Base-by-base conservation (phyloP, 495 filamentous ascomycete genomes). In the Neurospora terricola region DNA sequence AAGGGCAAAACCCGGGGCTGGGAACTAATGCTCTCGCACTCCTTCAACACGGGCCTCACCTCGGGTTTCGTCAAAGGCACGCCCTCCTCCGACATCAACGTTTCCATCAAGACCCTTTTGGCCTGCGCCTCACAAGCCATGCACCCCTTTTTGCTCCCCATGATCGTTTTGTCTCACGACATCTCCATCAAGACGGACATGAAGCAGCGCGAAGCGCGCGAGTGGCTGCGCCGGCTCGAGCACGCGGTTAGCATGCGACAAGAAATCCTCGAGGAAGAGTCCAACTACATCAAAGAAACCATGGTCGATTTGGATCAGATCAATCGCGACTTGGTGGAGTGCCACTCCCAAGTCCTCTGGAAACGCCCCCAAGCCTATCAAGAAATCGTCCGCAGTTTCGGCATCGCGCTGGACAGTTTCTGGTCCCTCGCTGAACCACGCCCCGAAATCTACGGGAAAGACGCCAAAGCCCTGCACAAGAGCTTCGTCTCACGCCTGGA, bases 21-120 rank as follows among this genome's bases (percentile, higher is more conserved):
- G 86, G 87, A 88, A 75, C 78, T 88, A 12, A 87, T 86, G 82
- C 82, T 88, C n/a, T 87, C 85, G 6, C 86, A 88, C 72, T 84
- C 84, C 23, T 84, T 87, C 73, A 81, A 79, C 10, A 83, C 82
- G 1, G 80, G 81, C 40, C 82, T 88, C 73, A 88, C 87, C 2
- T 84, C 83, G 1, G 87, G 86, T 5, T 88, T 82, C 74, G 82
- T 83, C 54, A 88, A 88, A 79, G 87, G 87, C 7, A 88, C 87
- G 4, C 72, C 79, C 10, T 84, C 82, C 21, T 85, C 85, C 16
- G 86, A 88, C 75, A 83, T 88, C 34, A 73, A 78, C 2, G 74
- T 79, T 14, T 79, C 81, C 70, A 81, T 88, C 75, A 77, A 80
- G 43, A 84, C 87, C 72, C 78, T 88, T 5, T 78, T 75, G 37